These are phyloP conservation scores for Colletotrichum tropicicola DNA, from an alignment of 2,329 filamentous ascomycete species.

Conservation along the genomic window DNA sequence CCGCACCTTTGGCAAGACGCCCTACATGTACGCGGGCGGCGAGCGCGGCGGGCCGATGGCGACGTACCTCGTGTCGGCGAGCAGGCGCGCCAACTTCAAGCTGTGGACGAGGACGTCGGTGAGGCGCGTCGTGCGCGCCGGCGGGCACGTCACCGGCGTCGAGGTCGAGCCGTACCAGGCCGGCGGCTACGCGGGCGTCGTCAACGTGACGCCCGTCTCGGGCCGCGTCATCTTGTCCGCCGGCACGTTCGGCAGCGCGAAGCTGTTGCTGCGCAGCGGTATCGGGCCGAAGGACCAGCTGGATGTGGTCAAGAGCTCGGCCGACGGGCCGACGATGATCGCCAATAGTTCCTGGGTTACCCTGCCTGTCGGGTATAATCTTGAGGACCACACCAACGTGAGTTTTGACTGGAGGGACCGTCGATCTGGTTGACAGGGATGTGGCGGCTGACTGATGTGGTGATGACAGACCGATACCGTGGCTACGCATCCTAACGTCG, in stretches of 20 bases:
- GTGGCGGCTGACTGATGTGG: neutral
- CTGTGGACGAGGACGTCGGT: constrained; percentile 74
- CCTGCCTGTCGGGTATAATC: constrained; percentile 66
- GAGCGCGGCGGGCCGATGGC: constrained; percentile 76
- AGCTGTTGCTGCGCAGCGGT: constrained; percentile 73
- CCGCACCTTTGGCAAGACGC: constrained; percentile 68
- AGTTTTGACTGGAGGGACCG: neutral
- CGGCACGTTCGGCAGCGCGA: constrained; percentile 75
- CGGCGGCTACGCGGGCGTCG: constrained; percentile 65
- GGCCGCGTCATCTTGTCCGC: constrained; percentile 75
- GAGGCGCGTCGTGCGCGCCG: constrained; percentile 71
- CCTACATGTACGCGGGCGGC: constrained; percentile 73
- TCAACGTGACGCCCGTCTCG: constrained; percentile 65
- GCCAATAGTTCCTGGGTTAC: constrained; percentile 61
- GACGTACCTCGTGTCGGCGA: constrained; percentile 74
- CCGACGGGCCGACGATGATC: constrained; percentile 62
- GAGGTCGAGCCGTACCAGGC: constrained; percentile 66
- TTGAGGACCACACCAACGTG: constrained; percentile 64
- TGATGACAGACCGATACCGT: constrained; percentile 53
- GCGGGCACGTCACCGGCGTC: constrained; percentile 71
- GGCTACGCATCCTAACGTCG: constrained; percentile 52
- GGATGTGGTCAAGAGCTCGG: constrained; percentile 57
- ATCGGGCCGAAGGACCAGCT: constrained; percentile 73
- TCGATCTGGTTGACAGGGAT: neutral
- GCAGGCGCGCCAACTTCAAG: constrained; percentile 69